Conservation (phyloP, 2,329 filamentous ascomycete genomes). For the Akanthomyces lecanii region DNA sequence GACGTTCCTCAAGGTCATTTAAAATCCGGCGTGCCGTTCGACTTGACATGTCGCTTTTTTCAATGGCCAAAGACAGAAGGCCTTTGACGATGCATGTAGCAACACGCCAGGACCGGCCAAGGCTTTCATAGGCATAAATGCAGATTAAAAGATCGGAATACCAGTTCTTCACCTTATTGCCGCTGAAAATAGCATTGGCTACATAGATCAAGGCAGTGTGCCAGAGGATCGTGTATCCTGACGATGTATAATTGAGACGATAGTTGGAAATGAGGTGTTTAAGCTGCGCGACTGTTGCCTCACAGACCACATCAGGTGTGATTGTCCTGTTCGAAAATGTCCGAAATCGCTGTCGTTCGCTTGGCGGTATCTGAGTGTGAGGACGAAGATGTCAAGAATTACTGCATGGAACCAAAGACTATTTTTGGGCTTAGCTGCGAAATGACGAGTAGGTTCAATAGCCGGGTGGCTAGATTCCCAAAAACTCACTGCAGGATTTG, state of each 20-base stretch:
- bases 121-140: conserved; percentile 34
- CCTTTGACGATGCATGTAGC: conserved; percentile 32
- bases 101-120: conserved; percentile 33
- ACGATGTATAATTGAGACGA: conserved; percentile 29
- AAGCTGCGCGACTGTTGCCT: conserved; percentile 34
- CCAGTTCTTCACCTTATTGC: conserved; percentile 28
- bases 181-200: conserved; percentile 33
- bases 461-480: neutral
- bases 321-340: conserved; percentile 30
- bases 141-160: conserved; percentile 36
- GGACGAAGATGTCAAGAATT: conserved; percentile 34
- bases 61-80: conserved; percentile 35
- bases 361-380: conserved; percentile 17
- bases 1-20: conserved; percentile 26
- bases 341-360: conserved; percentile 18
- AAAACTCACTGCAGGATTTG: conserved; percentile 34
- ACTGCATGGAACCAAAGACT: conserved; percentile 39
- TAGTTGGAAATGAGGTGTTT: conserved; percentile 36
- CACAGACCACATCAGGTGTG: conserved; percentile 29
- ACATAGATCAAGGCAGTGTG: conserved; percentile 38
- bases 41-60: conserved; percentile 29
- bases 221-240: conserved; percentile 37
- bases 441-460: neutral
- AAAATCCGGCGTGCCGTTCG: conserved; percentile 29
- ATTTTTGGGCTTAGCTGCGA: neutral